Percentiles rank a stretch among this genome's conserved stretches.
phyloP scores from a whole-genome alignment of 129 eudicot genomes.

The Pulicaria dysenterica region DNA sequence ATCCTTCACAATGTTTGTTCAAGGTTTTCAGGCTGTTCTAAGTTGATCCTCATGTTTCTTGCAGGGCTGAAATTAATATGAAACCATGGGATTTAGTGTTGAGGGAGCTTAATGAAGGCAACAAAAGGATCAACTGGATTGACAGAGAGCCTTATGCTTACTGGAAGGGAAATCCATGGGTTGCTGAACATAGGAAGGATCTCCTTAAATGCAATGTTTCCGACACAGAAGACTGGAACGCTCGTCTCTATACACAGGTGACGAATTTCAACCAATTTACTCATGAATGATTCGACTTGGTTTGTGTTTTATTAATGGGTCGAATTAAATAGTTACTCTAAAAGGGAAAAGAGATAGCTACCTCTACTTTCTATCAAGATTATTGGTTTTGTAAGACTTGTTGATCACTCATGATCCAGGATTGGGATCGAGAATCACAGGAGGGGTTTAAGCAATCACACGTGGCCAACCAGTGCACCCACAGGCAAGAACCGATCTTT shows the following conservation, averaged over 20 bases:
- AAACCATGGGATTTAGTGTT: slow-evolving; percentile 78
- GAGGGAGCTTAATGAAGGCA: slow-evolving; percentile 62
- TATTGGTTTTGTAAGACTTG: background rate
- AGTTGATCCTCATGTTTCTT: background rate
- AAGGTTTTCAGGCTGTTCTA: too few species aligned
- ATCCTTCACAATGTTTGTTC: background rate
- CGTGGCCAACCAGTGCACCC: slow-evolving; percentile 64
- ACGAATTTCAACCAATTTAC: background rate
- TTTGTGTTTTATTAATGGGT: background rate
- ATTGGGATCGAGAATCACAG: slow-evolving; percentile 59
- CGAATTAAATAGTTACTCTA: background rate
- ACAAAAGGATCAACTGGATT: slow-evolving; percentile 53
- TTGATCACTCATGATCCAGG: slow-evolving; percentile 36
- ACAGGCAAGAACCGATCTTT: slow-evolving; percentile 41
- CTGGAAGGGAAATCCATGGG: slow-evolving; percentile 88
- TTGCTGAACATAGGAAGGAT: slow-evolving; percentile 68
- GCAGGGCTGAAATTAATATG: slow-evolving; percentile 80
- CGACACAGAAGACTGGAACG: slow-evolving; percentile 72
- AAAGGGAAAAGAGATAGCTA: background rate
- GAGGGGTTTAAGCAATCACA: slow-evolving; percentile 69
- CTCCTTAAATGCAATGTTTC: slow-evolving; percentile 79
- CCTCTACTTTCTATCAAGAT: background rate
- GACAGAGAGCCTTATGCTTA: slow-evolving; percentile 88
- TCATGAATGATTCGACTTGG: too few species aligned
- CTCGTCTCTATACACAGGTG: slow-evolving; percentile 71